phyloP scores from a whole-genome alignment of 129 eudicot genomes.

The Flaveria linearis region DNA sequence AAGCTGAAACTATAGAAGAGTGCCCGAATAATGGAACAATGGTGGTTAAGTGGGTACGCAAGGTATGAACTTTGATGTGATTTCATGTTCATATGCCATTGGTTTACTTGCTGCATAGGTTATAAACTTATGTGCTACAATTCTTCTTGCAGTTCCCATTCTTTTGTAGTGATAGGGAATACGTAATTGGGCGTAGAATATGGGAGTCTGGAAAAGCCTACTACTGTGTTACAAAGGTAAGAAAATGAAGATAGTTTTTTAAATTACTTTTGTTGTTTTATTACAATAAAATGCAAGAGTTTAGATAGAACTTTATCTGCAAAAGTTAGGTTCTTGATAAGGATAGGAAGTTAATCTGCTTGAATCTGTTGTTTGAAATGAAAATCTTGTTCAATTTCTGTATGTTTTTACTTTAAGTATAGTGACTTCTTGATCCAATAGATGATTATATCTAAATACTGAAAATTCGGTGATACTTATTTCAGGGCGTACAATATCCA shows the following conservation, averaged over 20 bases:
- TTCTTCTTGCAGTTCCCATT: conserved; percentile 75
- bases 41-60: conserved; percentile 92
- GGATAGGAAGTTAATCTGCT: not conserved
- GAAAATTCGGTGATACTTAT: not conserved
- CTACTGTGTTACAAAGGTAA: conserved; percentile 88
- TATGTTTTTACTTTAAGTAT: not conserved
- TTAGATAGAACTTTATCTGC: not conserved
- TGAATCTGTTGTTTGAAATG: not conserved
- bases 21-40: conserved; percentile 78
- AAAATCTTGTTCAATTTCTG: not conserved
- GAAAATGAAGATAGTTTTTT: not conserved
- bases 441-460: not conserved
- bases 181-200: conserved; percentile 81
- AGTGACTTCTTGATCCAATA: not conserved
- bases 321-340: not conserved
- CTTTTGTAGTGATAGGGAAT: conserved; percentile 89
- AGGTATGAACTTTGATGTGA: conserved; percentile 43
- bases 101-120: conserved; percentile 3
- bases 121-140: conserved; percentile 18
- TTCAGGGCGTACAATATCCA: conserved; percentile 73
- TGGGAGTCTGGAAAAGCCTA: conserved; percentile 75
- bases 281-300: not conserved
- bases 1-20: conserved; percentile 71
- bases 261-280: not conserved
- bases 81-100: not conserved